Evolutionary conservation across 1,284 basidiomycete genomes (phyloP), one percentile per base, ranked within the genome.

Genomic region (Cutaneotrichosporon cyanovorans): DNA sequence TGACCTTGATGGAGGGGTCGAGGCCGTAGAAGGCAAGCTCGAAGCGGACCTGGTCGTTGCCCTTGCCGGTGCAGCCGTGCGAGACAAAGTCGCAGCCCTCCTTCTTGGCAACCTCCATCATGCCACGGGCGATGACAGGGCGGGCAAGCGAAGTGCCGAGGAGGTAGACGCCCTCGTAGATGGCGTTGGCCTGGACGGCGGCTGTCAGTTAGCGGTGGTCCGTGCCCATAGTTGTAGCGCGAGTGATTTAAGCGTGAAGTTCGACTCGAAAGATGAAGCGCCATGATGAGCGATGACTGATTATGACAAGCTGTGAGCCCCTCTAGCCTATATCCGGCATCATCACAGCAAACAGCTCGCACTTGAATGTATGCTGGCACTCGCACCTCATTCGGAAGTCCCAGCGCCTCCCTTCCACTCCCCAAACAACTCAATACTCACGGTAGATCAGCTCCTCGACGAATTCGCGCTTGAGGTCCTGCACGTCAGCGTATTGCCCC

Each of bases 1-100:
- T 84, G 66, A 98, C 92, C 75, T 97, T 96, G 81, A 99, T 97
- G 65, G 90, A 86, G 42, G 93, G 92, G 73, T 95, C 92, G 63
- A 99, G 80, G 47, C 91, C 93, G 73, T 98, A 99, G 77, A 98
- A 99, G 9, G 95, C 92, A 49, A 98, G 84, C 72, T 99, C 95
- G 73, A 98, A 99, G 53, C 95, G 87, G 60, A 99, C 93, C 76
- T 99, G 95, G 74, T 99, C 93, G 73, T 98, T 98, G 48, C 93
- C 93, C 77, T 98, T 98, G 50, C 93, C 93, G 39, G 93, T 99
- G 79, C 93, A 99, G 33, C 93, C 93, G 74, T 98, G 95, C 32
- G 92, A 85, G 57, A 98, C 93, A 68, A 80, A 98, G 73, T 93
- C 86, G 86, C 91, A 96, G 46, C 85, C 83, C 73, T 95, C 89